Base-by-base conservation (phyloP, 805 yeast species). In the Metschnikowia hibisci region DNA sequence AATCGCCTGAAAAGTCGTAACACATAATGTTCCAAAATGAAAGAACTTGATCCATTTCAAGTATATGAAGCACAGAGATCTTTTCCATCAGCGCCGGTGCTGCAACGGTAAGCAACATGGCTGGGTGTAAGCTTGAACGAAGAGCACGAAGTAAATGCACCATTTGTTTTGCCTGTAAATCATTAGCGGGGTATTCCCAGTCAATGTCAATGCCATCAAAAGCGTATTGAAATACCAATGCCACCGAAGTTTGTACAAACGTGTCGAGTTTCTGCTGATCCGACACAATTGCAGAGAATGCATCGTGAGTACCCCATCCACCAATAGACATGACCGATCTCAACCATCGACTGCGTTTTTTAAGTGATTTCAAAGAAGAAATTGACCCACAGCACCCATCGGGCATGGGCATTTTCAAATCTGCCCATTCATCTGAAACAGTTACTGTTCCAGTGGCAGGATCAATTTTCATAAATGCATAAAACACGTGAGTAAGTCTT, bases 121-220 rank as follows among this genome's bases (percentile, higher is more conserved):
- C 49, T 25, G 48, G 54, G 14, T 12, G 26, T n/a, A 39, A 20
- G 8, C 15, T 12, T 1, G 12, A 34, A 32, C 80, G 68, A 20
- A 81, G 51, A 43, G 46, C 30, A 33, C 53, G 51, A 14, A 84
- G 60, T 31, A 87, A 48, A 4, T 57, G 54, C 1, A 75, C 66
- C 47, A 79, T 72, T 30, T 61, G 56, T 0, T 53, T 36, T 1
- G 80, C 78, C 47, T 85, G 81, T 0, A 58, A 55, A 3, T 57
- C 54, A 32, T 60, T 69, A 6, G 62, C 58, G 0, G 96, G 96
- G 55, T 81, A 91, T 62, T 91, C 99, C 96, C 96, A 91, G 64
- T 91, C 99, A 23, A 91, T 66, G 61, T 93, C 98, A 35, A 91
- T 67, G 0, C 99, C 98, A 60, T 93, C 97, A 56, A 93, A 81